Base-by-base conservation (phyloP, 1,284 basidiomycete species). In the Trichosporon coremiiforme region DNA sequence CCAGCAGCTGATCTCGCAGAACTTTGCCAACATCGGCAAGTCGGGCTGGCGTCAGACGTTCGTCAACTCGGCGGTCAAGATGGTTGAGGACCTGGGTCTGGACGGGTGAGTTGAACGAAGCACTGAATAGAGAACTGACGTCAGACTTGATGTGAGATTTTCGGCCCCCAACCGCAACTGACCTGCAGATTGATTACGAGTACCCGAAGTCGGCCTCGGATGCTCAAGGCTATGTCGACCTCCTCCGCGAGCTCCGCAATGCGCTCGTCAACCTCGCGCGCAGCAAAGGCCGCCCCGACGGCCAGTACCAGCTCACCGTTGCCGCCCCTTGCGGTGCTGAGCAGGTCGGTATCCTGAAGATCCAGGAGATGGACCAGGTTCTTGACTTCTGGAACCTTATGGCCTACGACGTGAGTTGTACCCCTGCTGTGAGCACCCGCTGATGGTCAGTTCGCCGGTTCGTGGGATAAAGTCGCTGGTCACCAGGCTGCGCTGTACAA, bases 361-460 rank as follows among this genome's bases (percentile, higher is more conserved):
- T 95, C 17, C 78, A 86, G 9, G 89, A 90, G 76, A 92, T 96
- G 91, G 89, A 94, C 78, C 79, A 81, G 71, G 83, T 84, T 29
- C 84, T 96, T 62, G 88, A 87, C 55, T 94, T 91, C 83, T 96
- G 93, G 93, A 95, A 96, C 81, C 82, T 98, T 68, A 97, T 98
- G 94, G 70, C 73, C 4, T 74, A 74, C 41, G 73, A 74, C 62
- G 70, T 71, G 65, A 65, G 67, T 64, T 13, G 4, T 31, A 9
- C 25, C 2, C 38, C 53, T 36, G 13, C n/a, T n/a, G 22, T 13
- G 10, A 15, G 22, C 10, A 15, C 6, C 8, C 31, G 45, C 71
- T 70, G 12, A 73, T 64, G 20, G 13, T 29, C 71, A 82, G 80
- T 82, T 84, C 68, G 80, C 83, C 38, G 83, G 83, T 4, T 82